Evolutionary conservation across 257 asterid species (phyloP), one percentile per base, ranked within the genome.

Genomic region (Solanum tacnaense): DNA sequence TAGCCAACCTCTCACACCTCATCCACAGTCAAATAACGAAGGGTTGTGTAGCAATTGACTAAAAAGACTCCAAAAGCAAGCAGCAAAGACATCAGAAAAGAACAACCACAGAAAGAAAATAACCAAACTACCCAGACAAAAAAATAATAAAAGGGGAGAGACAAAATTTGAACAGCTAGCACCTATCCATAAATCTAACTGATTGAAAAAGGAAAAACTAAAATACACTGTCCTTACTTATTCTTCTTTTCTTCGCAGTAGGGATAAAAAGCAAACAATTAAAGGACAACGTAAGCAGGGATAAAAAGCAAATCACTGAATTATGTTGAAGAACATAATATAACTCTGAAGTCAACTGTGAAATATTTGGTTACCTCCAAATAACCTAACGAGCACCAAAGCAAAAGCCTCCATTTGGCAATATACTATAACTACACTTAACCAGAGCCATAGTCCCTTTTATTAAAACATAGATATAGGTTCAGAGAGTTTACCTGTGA

Each of bases 401-500:
- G 27, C 60, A 76, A 76, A 39, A n/a, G 35, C 34, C 84, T 76
- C 35, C 58, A 76, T 76, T 76, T 76, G 84, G 60, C 84, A 39
- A 39, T 76, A 38, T 38, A 38, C 84, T 31, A 70, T 70, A 49
- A 31, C 70, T 49, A 49, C 0, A 79, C 65, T 15, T 41, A 29
- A 10, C 70, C 70, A 29, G 44, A 31, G 12, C 36, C 41, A 20
- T 29, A 18, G 6, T 49, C 65, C 85, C 85, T 49, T 49, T 10
- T 49, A 27, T 49, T 82, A 49, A 29, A 82, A 82, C 20, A 44
- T 9, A 49, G 44, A 29, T 82, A 89, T 87, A 27, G 41, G 79
- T 88, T 87, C 89, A 87, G 87, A 88, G 89, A 71, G 62, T 65
- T 87, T 94, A 97, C 99, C 99, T 97, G 96, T 89, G 99, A 98